Percentiles rank a stretch among this genome's conserved stretches.
phyloP scores from a whole-genome alignment of 371 early-diverging fungal genomes.

The Mortierella sp. region DNA sequence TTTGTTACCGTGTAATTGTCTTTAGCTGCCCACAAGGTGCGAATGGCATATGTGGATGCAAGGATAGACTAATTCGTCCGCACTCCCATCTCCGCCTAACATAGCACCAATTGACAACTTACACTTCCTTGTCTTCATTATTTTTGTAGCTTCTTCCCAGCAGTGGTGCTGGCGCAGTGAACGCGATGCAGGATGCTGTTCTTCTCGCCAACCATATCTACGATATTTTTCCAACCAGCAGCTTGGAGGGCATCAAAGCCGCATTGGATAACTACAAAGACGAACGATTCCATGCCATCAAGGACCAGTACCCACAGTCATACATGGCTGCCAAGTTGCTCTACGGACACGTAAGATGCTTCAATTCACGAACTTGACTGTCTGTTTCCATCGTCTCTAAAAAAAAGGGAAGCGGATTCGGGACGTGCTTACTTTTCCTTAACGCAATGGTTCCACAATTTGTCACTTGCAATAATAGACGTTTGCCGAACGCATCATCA shows the following conservation, averaged over 20 bases:
- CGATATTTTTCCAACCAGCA: not conserved
- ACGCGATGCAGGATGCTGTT: not conserved
- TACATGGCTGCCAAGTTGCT: not conserved
- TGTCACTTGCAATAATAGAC: not conserved
- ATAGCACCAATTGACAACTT: not conserved
- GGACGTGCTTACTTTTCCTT: too few relatives aligned
- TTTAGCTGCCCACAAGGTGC: not conserved
- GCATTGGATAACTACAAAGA: not conserved
- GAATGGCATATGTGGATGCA: not conserved
- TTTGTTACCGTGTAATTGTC: too few relatives aligned
- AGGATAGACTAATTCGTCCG: not conserved
- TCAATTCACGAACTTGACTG: too few relatives aligned
- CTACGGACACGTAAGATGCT: not conserved
- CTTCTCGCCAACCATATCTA: not conserved
- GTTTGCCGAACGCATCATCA: not conserved
- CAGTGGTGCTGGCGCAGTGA: not conserved
- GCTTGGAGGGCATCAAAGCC: not conserved
- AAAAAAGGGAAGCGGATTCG: too few relatives aligned
- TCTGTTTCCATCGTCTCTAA: too few relatives aligned
- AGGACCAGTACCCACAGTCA: not conserved
- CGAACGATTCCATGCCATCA: not conserved
- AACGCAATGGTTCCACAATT: too few relatives aligned
- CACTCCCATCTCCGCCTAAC: too few relatives aligned
- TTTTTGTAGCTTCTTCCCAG: not conserved
- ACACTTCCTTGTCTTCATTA: not conserved